These are phyloP conservation scores for Jaltomata sinuosa DNA, from an alignment of 257 asterid species.

Conservation along the genomic window DNA sequence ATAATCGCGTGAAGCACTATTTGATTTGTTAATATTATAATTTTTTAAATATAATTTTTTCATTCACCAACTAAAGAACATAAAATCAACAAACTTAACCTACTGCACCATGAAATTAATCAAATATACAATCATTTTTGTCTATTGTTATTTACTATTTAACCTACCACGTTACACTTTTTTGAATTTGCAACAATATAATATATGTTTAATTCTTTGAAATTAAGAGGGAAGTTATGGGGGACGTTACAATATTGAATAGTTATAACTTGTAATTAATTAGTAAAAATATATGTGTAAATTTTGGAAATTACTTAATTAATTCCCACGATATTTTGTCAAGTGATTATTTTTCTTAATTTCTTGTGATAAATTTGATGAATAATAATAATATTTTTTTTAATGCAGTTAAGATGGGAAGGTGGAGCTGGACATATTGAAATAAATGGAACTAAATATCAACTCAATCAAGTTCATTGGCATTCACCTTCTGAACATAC, in stretches of 20 bases:
- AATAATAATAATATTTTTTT: neutral
- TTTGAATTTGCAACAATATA: neutral
- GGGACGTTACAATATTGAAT: neutral
- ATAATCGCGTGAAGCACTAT: neutral
- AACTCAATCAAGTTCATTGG: constrained; percentile 65
- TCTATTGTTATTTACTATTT: neutral
- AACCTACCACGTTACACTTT: neutral
- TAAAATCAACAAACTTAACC: neutral
- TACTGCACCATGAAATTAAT: neutral
- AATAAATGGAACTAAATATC: constrained; percentile 43
- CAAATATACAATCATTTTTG: neutral
- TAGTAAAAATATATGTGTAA: neutral
- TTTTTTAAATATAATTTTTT: neutral
- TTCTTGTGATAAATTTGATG: neutral
- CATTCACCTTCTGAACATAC: constrained; percentile 85
- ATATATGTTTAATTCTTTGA: neutral
- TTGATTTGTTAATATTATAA: neutral
- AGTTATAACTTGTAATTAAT: neutral
- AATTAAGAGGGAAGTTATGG: neutral
- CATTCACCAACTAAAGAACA: neutral
- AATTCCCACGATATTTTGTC: neutral
- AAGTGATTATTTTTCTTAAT: neutral
- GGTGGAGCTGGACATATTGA: constrained; percentile 41
- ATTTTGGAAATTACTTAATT: neutral
- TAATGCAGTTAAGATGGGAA: constrained; percentile 50